These are phyloP conservation scores for Hibiscus syriacus DNA, from an alignment of 345 rosid genomes.

Conservation along the genomic window DNA sequence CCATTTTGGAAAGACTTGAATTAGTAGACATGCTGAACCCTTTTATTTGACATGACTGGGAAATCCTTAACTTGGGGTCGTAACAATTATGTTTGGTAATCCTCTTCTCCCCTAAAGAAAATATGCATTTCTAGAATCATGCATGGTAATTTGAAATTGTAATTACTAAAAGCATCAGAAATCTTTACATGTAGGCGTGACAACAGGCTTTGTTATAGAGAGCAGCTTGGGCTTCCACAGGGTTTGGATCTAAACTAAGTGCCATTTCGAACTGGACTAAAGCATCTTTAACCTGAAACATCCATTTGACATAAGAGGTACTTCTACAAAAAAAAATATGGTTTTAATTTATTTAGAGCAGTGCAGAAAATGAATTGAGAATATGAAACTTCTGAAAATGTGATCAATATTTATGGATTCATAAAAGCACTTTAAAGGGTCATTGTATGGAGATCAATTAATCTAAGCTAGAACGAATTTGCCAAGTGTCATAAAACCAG, in stretches of 20 bases:
- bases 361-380: not conserved
- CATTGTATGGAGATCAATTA: not conserved
- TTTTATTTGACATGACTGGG: too few relatives aligned
- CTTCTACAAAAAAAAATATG: not conserved
- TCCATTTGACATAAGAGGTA: not conserved
- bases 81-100: not conserved
- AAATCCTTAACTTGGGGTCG: too few relatives aligned
- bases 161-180: not conserved
- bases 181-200: slow-evolving; percentile 64
- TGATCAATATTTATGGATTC: not conserved
- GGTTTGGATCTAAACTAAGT: slow-evolving; percentile 59
- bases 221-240: slow-evolving; percentile 85
- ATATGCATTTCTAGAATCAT: not conserved
- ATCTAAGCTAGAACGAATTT: not conserved
- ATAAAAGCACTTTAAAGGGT: not conserved
- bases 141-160: not conserved
- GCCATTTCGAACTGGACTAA: slow-evolving; percentile 74
- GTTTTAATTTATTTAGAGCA: not conserved
- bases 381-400: not conserved
- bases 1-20: too few relatives aligned
- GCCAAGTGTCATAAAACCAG: not conserved
- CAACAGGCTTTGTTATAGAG: slow-evolving; percentile 87
- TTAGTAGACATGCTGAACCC: too few relatives aligned
- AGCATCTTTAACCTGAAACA: slow-evolving; percentile 81
- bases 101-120: not conserved